Percentiles rank a stretch among this genome's conserved stretches.
Evolutionary conservation across 2,329 filamentous ascomycete species (phyloP).

Genomic region (Alternaria sp.): DNA sequence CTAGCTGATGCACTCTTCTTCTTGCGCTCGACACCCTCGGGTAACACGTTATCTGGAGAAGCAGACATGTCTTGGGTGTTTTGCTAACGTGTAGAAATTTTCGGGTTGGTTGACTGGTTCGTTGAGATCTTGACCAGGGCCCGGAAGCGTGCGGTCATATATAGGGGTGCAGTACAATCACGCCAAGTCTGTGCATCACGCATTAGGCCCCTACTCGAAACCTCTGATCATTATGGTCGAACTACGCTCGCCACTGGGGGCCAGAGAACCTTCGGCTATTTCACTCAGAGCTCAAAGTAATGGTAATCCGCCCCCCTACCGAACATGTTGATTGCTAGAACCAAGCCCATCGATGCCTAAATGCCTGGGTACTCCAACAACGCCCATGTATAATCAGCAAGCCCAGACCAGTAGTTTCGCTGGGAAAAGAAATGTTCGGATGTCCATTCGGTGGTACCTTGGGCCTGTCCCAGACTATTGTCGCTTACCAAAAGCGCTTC

Average conservation of each 20-base stretch:
- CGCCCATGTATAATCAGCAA: not conserved
- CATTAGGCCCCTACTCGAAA: not conserved
- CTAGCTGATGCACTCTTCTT: not conserved
- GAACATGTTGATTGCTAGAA: not conserved
- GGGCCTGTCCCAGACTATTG: not conserved
- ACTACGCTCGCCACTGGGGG: not conserved
- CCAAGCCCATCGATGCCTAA: not conserved
- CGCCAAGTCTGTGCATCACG: not conserved
- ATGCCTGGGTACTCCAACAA: not conserved
- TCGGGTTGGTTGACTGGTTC: not conserved
- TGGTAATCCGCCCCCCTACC: not conserved
- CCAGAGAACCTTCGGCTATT: not conserved
- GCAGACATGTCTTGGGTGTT: not conserved
- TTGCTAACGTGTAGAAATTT: not conserved
- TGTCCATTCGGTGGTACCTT: not conserved
- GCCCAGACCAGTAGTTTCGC: not conserved
- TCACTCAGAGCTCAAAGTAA: not conserved
- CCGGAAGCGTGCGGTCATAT: not conserved
- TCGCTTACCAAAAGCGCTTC: not conserved
- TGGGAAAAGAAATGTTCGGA: not conserved
- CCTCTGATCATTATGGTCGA: fast-evolving
- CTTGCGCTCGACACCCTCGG: not conserved
- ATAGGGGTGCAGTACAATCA: not conserved
- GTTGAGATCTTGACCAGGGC: not conserved
- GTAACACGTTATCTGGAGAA: not conserved